These are phyloP conservation scores for Anthoceros angustus DNA, from an alignment of 225 moss, liverwort and hornwort species.

Conservation along the genomic window DNA sequence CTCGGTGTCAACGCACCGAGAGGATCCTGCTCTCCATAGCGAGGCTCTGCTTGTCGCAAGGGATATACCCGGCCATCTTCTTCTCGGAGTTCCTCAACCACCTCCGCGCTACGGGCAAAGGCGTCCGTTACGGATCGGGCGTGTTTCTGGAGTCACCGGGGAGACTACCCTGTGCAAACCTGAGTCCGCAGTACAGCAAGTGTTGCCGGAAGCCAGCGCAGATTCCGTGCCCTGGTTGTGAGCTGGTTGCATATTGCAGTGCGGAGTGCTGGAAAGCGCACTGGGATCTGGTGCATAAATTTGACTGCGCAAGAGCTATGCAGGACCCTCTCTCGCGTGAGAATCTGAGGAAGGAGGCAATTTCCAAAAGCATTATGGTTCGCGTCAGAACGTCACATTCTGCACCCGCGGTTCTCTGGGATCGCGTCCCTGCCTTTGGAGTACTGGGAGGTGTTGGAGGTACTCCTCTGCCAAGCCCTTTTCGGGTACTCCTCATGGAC, in stretches of 20 bases:
- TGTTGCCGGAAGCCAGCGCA: background rate
- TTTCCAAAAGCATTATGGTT: background rate
- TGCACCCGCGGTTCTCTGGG: background rate
- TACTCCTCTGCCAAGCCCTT: background rate
- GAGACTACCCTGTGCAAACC: background rate
- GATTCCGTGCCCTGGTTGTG: background rate
- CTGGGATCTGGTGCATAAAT: background rate
- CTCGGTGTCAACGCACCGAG: background rate
- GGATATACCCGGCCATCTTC: conserved; percentile 1
- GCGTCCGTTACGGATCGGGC: background rate
- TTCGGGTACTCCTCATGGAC: background rate
- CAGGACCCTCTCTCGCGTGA: background rate
- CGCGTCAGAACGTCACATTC: background rate
- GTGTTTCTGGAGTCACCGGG: background rate
- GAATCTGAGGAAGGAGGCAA: background rate
- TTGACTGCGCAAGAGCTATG: background rate
- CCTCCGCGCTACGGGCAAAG: background rate
- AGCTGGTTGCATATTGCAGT: background rate
- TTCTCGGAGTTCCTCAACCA: background rate
- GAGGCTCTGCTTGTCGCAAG: background rate
- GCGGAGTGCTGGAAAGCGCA: background rate
- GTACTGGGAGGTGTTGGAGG: background rate
- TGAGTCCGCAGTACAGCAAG: background rate
- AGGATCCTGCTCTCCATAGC: background rate
- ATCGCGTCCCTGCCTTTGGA: background rate